Percentiles rank a stretch among this genome's conserved stretches.
These are phyloP conservation scores for Penicillium palitans DNA, from an alignment of 2,329 filamentous ascomycete genomes.

Conservation along the genomic window DNA sequence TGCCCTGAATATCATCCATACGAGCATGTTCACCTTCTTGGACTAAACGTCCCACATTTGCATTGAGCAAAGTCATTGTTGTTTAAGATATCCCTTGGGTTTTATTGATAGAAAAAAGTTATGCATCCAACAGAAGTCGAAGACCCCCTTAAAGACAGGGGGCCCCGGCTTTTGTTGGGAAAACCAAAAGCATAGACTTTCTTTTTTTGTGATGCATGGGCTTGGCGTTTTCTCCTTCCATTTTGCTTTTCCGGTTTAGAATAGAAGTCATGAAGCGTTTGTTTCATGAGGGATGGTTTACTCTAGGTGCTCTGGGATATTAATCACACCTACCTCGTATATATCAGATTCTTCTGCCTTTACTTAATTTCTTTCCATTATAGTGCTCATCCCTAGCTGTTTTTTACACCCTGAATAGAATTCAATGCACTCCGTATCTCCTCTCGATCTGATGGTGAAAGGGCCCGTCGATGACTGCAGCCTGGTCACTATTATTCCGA, in stretches of 20 bases:
- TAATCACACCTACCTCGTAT: not conserved
- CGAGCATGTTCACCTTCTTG: constrained; percentile 93
- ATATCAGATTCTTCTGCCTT: not conserved
- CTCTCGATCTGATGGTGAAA: not conserved
- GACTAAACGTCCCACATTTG: constrained; percentile 53
- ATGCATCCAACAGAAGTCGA: constrained; percentile 11
- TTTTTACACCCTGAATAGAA: not conserved
- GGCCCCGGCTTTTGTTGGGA: not conserved
- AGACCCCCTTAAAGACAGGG: not conserved
- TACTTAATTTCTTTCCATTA: not conserved
- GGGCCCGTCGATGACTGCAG: not conserved
- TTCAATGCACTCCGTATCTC: not conserved
- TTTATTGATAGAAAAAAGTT: constrained; percentile 23
- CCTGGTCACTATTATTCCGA: not conserved
- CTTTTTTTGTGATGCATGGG: constrained; percentile 23
- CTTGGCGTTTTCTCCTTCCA: constrained; percentile 21
- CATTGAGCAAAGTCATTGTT: constrained; percentile 20
- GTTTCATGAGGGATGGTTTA: constrained; percentile 1
- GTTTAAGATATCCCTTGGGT: constrained; percentile 29
- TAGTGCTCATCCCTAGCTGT: not conserved
- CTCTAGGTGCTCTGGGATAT: not conserved
- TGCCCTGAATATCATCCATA: constrained; percentile 94
- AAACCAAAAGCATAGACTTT: constrained; percentile 13
- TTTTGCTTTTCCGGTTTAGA: constrained; percentile 3
- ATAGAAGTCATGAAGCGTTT: constrained; percentile 16